Evolutionary conservation across 1,284 basidiomycete species (phyloP).

Genomic region (Leccinum pachyderme): DNA sequence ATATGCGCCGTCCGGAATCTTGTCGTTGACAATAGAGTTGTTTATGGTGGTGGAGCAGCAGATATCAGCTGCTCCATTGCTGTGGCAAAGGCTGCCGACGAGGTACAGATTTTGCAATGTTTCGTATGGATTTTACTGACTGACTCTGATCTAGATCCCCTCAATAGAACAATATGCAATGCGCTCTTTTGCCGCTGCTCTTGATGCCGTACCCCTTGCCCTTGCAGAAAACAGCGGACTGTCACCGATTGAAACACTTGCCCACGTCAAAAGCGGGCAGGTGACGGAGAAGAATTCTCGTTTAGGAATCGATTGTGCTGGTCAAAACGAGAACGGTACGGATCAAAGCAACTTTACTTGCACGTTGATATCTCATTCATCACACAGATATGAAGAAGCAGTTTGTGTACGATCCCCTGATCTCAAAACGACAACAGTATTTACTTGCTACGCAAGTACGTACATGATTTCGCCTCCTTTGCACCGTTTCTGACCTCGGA

Average conservation of each 20-base stretch:
- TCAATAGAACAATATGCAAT: constrained; percentile 99
- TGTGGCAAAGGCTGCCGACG: constrained; percentile 91
- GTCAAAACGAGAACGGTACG: constrained; percentile 81
- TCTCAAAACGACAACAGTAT: constrained; percentile 97
- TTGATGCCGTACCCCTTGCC: constrained; percentile 92
- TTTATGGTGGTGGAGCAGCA: constrained; percentile 97
- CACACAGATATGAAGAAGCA: constrained; percentile 92
- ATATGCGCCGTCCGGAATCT: constrained; percentile 97
- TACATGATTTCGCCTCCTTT: constrained; percentile 1
- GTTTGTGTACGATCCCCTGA: constrained; percentile 95
- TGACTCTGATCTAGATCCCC: constrained; percentile 61
- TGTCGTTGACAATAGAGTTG: constrained; percentile 93
- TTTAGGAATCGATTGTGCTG: constrained; percentile 93
- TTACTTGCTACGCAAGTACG: constrained; percentile 93
- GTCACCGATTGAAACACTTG: constrained; percentile 93
- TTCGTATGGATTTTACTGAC: not conserved
- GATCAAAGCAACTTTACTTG: constrained; percentile 7
- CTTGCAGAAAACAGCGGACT: constrained; percentile 97
- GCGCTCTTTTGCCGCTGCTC: constrained; percentile 93
- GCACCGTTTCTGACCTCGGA: not conserved
- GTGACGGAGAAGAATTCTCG: constrained; percentile 84
- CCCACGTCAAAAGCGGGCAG: constrained; percentile 93
- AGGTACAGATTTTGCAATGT: constrained; percentile 48
- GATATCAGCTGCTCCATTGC: constrained; percentile 96
- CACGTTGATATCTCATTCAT: constrained; percentile 1